Evolutionary conservation across 176 grass and related monocot genomes (phyloP), one percentile per base, ranked within the genome.

Genomic region (Cocos nucifera): DNA sequence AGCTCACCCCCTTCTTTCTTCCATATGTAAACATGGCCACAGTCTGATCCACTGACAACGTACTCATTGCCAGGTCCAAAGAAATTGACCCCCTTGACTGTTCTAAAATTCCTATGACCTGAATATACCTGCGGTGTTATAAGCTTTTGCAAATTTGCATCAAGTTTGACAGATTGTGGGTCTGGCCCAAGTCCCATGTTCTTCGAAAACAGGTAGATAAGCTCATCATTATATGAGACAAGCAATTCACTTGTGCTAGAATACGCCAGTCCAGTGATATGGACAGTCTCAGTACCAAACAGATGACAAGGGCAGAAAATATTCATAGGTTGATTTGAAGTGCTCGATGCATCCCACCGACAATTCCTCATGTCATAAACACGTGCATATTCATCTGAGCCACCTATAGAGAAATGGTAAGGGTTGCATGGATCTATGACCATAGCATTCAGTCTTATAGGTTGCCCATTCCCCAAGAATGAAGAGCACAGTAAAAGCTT

Each of bases 11-110:
- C 82, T 44, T 84, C 86, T 61, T 95, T 95, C 61, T 29, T 77
- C 90, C 90, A 95, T 63, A 95, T 73, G 35, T 81, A 95, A 51
- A 89, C 71, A 83, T 89, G 76, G n/a, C 83, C 90, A 19, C 86
- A 89, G 58, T 95, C 90, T 51, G 86, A 95, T 35, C 90, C 90
- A 65, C 79, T 89, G 61, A 79, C 54, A n/a, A 95, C 77, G 62
- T 95, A 95, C 66, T 95, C 90, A 76, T 82, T 74, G 12, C 66
- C 79, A 12, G 81, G 79, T 54, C 90, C 90, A 35, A 95, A 95
- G 67, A 89, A 90, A 82, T 72, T 90, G 71, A 81, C 59, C 57
- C 86, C 90, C 71, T 95, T 95, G 49, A 87, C 64, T 15, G 83
- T 95, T 69, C 72, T 71, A 61, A 61, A 85, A 78, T 95, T 95